Evolutionary conservation across 164 flowering plant species (phyloP).

Genomic region (Magnolia changhungtana): DNA sequence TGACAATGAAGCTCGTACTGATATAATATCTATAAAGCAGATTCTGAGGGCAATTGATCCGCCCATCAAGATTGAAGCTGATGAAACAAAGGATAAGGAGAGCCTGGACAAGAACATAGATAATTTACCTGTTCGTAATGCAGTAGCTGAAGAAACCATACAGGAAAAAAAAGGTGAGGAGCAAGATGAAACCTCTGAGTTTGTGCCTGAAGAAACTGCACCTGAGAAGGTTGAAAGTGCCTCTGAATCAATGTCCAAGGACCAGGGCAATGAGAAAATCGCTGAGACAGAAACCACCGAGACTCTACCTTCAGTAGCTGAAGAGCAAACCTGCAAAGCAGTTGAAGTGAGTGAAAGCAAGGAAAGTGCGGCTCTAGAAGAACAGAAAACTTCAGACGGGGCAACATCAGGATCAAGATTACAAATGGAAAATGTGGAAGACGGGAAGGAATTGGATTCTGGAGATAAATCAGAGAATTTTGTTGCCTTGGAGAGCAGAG

Average conservation of each 20-base stretch:
- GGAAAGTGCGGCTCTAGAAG: neutral
- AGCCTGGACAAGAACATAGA: neutral
- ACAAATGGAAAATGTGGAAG: neutral
- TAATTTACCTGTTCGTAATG: neutral
- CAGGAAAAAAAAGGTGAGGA: neutral
- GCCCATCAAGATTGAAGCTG: neutral
- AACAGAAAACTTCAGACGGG: neutral
- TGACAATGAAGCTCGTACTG: neutral
- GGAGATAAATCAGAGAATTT: neutral
- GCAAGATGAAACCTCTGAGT: neutral
- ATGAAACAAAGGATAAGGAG: neutral
- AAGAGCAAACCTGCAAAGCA: slow-evolving; percentile 1
- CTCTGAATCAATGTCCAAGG: neutral
- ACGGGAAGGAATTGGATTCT: neutral
- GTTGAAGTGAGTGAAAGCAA: neutral
- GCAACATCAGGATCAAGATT: neutral
- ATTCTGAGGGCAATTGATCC: neutral
- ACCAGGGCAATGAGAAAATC: neutral
- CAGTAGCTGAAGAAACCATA: neutral
- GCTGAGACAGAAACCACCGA: neutral
- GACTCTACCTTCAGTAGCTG: neutral
- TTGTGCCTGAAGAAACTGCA: neutral
- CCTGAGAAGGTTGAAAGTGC: neutral
- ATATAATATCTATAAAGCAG: neutral
- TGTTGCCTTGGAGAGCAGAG: neutral